A percentile compares a stretch with the other conserved stretches of the same genome.
Conservation (phyloP, 2,329 filamentous ascomycete genomes). For the Pseudogymnoascus sp. region DNA sequence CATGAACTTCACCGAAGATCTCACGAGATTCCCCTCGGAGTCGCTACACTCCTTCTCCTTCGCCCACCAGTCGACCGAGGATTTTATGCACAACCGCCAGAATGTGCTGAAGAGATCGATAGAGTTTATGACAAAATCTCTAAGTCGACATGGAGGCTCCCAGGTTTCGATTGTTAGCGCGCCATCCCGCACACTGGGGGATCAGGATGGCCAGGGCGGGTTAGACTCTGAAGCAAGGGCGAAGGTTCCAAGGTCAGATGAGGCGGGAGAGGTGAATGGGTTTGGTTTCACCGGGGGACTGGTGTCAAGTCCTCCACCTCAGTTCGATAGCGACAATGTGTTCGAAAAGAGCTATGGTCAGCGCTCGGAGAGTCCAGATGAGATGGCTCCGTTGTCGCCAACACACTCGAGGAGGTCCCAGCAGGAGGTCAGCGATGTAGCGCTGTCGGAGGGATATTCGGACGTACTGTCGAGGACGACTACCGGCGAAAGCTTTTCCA, state of each 20-base stretch:
- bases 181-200: conserved; percentile 72
- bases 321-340: conserved; percentile 61
- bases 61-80: conserved; percentile 78
- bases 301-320: conserved; percentile 68
- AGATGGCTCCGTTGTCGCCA: conserved; percentile 22
- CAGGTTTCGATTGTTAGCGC: conserved; percentile 72
- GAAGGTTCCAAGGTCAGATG: conserved; percentile 64
- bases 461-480: conserved; percentile 36
- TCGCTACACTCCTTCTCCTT: conserved; percentile 98
- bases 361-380: conserved; percentile 42
- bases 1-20: conserved; percentile 70
- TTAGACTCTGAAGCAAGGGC: conserved; percentile 78
- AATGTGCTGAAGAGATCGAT: conserved; percentile 88
- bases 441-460: background rate
- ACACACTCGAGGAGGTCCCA: conserved; percentile 15
- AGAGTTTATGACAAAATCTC: conserved; percentile 71
- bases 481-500: conserved; percentile 48
- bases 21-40: conserved; percentile 86
- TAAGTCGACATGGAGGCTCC: conserved; percentile 66
- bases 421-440: background rate
- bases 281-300: conserved; percentile 47
- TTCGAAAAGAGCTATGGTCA: conserved; percentile 75
- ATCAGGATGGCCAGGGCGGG: conserved; percentile 83
- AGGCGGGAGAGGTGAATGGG: conserved; percentile 41
- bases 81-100: conserved; percentile 82